A percentile compares a stretch with the other conserved stretches of the same genome.
These are phyloP conservation scores for Thielaviopsis musarum DNA, from an alignment of 2,329 filamentous ascomycete species.

Conservation along the genomic window DNA sequence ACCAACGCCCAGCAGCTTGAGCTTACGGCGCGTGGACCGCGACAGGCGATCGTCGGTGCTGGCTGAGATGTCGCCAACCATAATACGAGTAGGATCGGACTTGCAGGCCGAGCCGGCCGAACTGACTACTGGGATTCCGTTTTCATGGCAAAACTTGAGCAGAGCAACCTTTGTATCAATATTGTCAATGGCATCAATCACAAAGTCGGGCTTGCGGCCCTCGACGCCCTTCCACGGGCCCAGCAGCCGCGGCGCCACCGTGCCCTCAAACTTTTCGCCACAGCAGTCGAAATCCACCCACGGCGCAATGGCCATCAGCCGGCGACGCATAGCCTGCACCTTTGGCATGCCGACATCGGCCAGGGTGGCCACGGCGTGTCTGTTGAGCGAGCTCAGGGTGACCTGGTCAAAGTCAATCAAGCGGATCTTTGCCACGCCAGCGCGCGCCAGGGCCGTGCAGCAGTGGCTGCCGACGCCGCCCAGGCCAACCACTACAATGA, in stretches of 20 bases:
- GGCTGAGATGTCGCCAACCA: slow-evolving; percentile 77
- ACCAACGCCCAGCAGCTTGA: slow-evolving; percentile 63
- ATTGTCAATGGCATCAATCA: slow-evolving; percentile 97
- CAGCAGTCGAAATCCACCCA: slow-evolving; percentile 83
- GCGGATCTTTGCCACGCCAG: slow-evolving; percentile 72
- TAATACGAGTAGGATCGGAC: slow-evolving; percentile 65
- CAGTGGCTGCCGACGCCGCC: slow-evolving; percentile 93
- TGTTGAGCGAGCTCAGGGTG: slow-evolving; percentile 79
- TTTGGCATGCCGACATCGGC: slow-evolving; percentile 89
- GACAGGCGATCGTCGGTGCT: slow-evolving; percentile 83
- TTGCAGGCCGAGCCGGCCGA: slow-evolving; percentile 96
- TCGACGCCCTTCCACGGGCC: slow-evolving; percentile 38
- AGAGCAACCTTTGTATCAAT: slow-evolving; percentile 92
- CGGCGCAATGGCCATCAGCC: slow-evolving; percentile 72
- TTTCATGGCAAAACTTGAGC: slow-evolving; percentile 69
- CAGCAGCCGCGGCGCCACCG: slow-evolving; percentile 49
- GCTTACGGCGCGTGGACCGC: slow-evolving; percentile 59
- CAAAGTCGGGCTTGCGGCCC: slow-evolving; percentile 53
- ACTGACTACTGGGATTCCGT: slow-evolving; percentile 68
- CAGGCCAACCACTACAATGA: slow-evolving; percentile 80
- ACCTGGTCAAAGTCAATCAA: slow-evolving; percentile 97
- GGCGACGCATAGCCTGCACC: slow-evolving; percentile 64
- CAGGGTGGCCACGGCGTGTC: slow-evolving; percentile 88
- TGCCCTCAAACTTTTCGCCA: slow-evolving; percentile 64
- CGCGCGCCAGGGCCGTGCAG: slow-evolving; percentile 67